These are phyloP conservation scores for Aeschynomene evenia DNA, from an alignment of 306 rosid species.

Conservation along the genomic window DNA sequence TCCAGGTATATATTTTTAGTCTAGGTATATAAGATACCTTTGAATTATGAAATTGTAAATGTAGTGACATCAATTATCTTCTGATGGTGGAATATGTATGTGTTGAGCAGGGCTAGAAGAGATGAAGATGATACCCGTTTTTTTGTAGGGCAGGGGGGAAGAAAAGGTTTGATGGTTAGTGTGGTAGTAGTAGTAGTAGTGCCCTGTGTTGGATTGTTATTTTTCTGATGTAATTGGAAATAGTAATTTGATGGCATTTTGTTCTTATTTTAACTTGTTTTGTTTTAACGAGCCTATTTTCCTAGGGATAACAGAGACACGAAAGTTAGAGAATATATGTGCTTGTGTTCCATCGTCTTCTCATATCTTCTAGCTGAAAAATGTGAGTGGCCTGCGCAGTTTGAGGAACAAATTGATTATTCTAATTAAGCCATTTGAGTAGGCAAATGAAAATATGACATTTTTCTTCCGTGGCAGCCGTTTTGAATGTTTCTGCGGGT, in stretches of 20 bases:
- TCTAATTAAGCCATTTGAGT: background rate
- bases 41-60: conserved; percentile 26
- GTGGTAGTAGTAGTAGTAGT: too few species aligned
- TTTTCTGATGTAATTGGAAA: conserved; percentile 42
- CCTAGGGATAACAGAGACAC: conserved; percentile 19
- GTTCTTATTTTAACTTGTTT: conserved; percentile 29
- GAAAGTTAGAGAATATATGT: background rate
- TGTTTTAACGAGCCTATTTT: conserved; percentile 33
- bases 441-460: too few species aligned
- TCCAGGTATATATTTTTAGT: conserved; percentile 43
- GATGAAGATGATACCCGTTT: conserved; percentile 35
- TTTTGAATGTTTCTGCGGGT: background rate
- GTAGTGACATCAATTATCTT: conserved; percentile 5
- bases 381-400: background rate
- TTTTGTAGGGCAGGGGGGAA: conserved; percentile 31
- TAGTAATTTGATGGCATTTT: conserved; percentile 51
- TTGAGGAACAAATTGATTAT: background rate
- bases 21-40: conserved; percentile 7
- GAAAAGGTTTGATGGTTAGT: conserved; percentile 37
- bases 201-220: conserved; percentile 38
- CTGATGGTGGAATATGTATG: conserved; percentile 38
- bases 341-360: background rate
- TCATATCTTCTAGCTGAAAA: conserved; percentile 1
- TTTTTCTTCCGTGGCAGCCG: background rate
- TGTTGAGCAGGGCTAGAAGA: conserved; percentile 31